phyloP scores from a whole-genome alignment of 2,329 filamentous ascomycete genomes.

The Fusarium pseudonygamai region DNA sequence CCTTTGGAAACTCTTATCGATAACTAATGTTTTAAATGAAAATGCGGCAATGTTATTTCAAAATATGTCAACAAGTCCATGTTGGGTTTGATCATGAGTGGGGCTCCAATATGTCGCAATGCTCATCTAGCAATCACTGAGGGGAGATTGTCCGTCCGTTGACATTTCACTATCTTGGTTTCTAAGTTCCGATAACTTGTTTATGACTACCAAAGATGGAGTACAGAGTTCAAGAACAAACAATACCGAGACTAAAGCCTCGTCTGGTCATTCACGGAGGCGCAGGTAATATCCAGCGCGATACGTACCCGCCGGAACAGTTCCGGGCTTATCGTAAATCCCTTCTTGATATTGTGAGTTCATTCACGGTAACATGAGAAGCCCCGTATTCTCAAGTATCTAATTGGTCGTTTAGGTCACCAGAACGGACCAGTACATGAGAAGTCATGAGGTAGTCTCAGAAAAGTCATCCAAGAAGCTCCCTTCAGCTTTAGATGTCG shows the following conservation, averaged over 20 bases:
- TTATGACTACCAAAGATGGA: slow-evolving; percentile 49
- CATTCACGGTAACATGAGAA: background rate
- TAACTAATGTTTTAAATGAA: background rate
- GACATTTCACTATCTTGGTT: background rate
- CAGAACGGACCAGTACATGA: slow-evolving; percentile 59
- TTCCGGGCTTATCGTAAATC: slow-evolving; percentile 68
- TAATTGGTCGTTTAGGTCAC: slow-evolving; percentile 46
- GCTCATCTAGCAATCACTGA: background rate
- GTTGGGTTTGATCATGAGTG: slow-evolving; percentile 7
- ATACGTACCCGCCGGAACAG: slow-evolving; percentile 65
- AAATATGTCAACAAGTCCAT: background rate
- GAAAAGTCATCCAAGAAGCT: slow-evolving; percentile 16
- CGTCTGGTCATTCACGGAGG: slow-evolving; percentile 77
- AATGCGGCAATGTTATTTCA: background rate
- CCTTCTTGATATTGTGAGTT: slow-evolving; percentile 67
- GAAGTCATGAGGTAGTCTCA: background rate
- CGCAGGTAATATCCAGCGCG: slow-evolving; percentile 73
- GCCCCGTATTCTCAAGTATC: background rate
- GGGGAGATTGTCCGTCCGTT: slow-evolving; percentile 3
- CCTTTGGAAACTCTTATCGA: background rate
- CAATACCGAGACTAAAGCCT: slow-evolving; percentile 53
- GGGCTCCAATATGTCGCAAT: background rate
- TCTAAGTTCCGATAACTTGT: background rate
- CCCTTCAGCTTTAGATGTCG: slow-evolving; percentile 76
- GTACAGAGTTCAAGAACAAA: slow-evolving; percentile 45